phyloP scores from a whole-genome alignment of 83 land plant genomes.

The Picea abies region DNA sequence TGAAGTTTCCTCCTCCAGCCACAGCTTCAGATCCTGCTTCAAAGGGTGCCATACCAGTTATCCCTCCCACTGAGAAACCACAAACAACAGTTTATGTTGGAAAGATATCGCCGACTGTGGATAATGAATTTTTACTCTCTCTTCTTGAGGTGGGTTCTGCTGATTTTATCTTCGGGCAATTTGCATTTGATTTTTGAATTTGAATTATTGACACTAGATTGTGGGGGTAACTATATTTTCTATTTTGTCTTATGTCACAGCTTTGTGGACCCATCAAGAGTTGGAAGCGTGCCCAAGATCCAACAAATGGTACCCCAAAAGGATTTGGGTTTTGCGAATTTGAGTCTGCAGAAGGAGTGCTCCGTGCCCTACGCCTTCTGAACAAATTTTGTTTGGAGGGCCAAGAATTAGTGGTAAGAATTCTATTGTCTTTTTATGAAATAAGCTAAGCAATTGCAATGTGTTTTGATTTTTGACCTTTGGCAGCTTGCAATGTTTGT shows the following conservation, averaged over 20 bases:
- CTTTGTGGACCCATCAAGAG: slow-evolving; percentile 97
- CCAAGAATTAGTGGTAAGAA: slow-evolving; percentile 90
- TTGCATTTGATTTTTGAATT: background rate
- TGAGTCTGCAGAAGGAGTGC: slow-evolving; percentile 96
- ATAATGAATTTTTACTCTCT: slow-evolving; percentile 84
- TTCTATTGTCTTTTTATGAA: background rate
- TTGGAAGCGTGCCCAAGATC: slow-evolving; percentile 98
- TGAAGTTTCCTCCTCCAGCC: slow-evolving; percentile 54
- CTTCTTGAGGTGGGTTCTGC: slow-evolving; percentile 66
- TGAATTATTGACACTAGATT: background rate
- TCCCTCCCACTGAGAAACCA: slow-evolving; percentile 83
- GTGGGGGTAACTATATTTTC: background rate
- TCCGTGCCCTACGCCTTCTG: slow-evolving; percentile 90
- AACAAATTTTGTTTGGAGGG: slow-evolving; percentile 87
- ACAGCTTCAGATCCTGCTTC: slow-evolving; percentile 36
- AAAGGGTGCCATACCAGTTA: slow-evolving; percentile 53
- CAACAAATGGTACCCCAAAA: slow-evolving; percentile 78
- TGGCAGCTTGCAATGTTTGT: background rate
- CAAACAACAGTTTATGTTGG: slow-evolving; percentile 97
- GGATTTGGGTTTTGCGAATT: slow-evolving; percentile 99
- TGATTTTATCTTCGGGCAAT: slow-evolving; percentile 8
- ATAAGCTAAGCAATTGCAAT: background rate
- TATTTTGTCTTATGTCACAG: slow-evolving; percentile 22
- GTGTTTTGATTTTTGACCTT: background rate
- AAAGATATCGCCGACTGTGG: slow-evolving; percentile 85